Evolutionary conservation across 1,284 basidiomycete species (phyloP).

Genomic region (Macrocystidia cucumis): DNA sequence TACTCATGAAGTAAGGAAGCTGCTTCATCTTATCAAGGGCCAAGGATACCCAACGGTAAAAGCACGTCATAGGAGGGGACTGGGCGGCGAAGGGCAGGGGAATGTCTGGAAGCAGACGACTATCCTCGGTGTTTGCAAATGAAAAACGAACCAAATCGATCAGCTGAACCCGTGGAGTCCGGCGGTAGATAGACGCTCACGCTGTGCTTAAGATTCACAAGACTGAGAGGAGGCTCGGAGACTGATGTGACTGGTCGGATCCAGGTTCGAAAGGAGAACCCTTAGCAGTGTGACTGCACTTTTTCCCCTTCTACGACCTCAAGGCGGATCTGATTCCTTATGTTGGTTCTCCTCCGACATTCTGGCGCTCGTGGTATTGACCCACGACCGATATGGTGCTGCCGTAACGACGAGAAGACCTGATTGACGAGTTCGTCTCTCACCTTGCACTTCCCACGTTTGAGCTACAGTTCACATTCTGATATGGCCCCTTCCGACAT

Average conservation of each 20-base stretch:
- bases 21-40: too few relatives aligned
- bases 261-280: constrained; percentile 9
- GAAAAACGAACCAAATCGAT: too few relatives aligned
- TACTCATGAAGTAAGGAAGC: too few relatives aligned
- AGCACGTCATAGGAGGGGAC: too few relatives aligned
- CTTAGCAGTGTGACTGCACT: constrained; percentile 1
- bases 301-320: not conserved
- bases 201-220: too few relatives aligned
- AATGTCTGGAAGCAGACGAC: too few relatives aligned
- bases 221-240: too few relatives aligned
- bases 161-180: not conserved
- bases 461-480: constrained; percentile 14
- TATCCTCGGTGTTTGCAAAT: too few relatives aligned
- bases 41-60: too few relatives aligned
- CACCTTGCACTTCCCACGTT: constrained; percentile 17
- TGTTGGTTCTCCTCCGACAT: constrained; percentile 10
- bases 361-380: constrained; percentile 10
- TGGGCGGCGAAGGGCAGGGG: too few relatives aligned
- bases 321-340: constrained; percentile 10
- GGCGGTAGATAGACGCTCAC: not conserved
- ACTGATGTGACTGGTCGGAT: constrained; percentile 9
- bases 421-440: constrained; percentile 5
- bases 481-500: constrained; percentile 18
- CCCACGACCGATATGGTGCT: constrained; percentile 7
- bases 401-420: constrained; percentile 9